Conservation (phyloP, 2,329 filamentous ascomycete genomes). For the Colletotrichum echinochloae region DNA sequence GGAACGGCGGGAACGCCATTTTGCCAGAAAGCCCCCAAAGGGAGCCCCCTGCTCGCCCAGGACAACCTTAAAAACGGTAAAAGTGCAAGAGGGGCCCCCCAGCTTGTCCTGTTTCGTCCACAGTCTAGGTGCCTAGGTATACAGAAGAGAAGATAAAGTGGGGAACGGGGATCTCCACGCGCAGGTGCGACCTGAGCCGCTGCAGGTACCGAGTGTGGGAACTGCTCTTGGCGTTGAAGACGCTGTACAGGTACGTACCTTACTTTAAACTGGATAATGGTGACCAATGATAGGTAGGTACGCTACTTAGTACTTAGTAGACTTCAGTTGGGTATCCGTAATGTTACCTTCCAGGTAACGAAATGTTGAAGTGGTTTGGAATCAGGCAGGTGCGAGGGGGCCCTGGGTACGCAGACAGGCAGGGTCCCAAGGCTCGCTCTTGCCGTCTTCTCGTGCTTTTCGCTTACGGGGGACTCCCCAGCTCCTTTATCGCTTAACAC, state of each 20-base stretch:
- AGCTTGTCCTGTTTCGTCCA: constrained; percentile 15
- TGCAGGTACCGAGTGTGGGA: constrained; percentile 33
- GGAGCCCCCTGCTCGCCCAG: constrained; percentile 20
- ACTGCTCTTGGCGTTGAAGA: constrained; percentile 13
- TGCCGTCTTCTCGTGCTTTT: background rate
- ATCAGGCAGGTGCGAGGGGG: background rate
- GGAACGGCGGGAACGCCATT: too few species aligned
- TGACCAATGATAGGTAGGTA: too few species aligned
- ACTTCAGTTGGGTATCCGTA: too few species aligned
- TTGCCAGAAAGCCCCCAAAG: background rate
- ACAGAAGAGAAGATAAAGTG: too few species aligned
- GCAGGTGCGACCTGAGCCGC: constrained; percentile 11
- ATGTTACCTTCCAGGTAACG: too few species aligned
- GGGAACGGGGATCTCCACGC: constrained; percentile 16
- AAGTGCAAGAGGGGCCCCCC: constrained; percentile 8
- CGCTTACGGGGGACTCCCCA: background rate
- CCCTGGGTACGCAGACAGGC: background rate
- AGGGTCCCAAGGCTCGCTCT: background rate
- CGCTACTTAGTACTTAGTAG: too few species aligned
- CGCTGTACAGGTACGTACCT: too few species aligned
- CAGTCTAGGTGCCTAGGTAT: too few species aligned
- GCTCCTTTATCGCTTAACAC: constrained; percentile 8
- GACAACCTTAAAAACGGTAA: constrained; percentile 37
- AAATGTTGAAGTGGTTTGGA: background rate
- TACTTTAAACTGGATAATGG: too few species aligned